phyloP scores from a whole-genome alignment of 768 basidiomycete species.

The Auricularia auricula-judae region DNA sequence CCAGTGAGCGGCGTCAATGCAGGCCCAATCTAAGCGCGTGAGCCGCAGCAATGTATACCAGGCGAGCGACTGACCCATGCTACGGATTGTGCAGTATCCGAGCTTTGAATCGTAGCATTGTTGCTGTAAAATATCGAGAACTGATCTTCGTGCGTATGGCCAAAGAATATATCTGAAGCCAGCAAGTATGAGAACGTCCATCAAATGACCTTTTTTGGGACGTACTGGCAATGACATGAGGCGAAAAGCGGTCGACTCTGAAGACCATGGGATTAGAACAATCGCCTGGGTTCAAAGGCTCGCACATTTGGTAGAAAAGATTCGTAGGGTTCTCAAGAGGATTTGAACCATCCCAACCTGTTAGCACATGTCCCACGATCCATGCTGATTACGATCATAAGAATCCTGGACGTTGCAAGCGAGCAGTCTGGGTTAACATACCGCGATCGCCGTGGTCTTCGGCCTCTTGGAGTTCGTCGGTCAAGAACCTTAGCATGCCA shows the following conservation, averaged over 20 bases:
- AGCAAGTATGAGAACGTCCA: neutral
- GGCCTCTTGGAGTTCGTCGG: conserved; percentile 66
- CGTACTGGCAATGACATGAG: conserved; percentile 5
- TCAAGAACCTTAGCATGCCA: conserved; percentile 68
- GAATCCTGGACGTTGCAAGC: neutral
- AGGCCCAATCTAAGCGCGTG: conserved; percentile 41
- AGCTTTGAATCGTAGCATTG: conserved; percentile 51
- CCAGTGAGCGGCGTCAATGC: conserved; percentile 61
- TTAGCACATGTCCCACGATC: conserved; percentile 45
- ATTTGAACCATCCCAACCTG: conserved; percentile 62
- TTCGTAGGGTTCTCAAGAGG: conserved; percentile 47
- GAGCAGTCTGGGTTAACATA: conserved; percentile 15
- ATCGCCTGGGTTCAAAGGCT: conserved; percentile 10
- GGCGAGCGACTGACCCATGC: conserved; percentile 30
- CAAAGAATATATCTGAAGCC: conserved; percentile 55
- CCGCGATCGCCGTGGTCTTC: conserved; percentile 69
- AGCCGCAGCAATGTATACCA: neutral
- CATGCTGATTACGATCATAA: conserved; percentile 27
- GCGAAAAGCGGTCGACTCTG: conserved; percentile 15
- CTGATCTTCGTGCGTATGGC: conserved; percentile 69
- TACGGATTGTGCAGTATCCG: conserved; percentile 43
- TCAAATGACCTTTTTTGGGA: neutral
- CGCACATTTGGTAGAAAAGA: conserved; percentile 16
- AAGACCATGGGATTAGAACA: conserved; percentile 17
- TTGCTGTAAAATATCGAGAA: conserved; percentile 65